phyloP scores from a whole-genome alignment of 768 basidiomycete genomes.

The Rhizopogon vulgaris region DNA sequence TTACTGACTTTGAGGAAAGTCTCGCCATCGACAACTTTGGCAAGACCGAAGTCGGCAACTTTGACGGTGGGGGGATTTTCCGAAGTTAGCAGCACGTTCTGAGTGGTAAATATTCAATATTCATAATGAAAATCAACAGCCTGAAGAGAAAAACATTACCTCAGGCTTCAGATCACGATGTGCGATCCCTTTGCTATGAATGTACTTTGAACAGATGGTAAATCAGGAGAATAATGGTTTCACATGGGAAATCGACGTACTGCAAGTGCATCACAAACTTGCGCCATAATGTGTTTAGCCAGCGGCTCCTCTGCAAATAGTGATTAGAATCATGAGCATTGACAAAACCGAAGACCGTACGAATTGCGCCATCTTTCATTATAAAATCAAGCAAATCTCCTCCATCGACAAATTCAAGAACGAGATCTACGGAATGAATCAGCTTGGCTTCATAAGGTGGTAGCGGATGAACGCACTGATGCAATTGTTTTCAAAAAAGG shows the following conservation, averaged over 20 bases:
- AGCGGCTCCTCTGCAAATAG: conserved; percentile 40
- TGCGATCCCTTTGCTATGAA: conserved; percentile 70
- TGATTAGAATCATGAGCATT: neutral
- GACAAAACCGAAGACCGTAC: conserved; percentile 34
- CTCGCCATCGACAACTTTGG: conserved; percentile 79
- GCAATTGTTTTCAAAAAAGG: conserved; percentile 59
- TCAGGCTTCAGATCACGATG: conserved; percentile 95
- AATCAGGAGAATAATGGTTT: conserved; percentile 2
- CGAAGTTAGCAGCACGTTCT: conserved; percentile 82
- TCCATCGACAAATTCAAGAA: conserved; percentile 80
- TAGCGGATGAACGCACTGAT: conserved; percentile 42
- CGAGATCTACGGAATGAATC: conserved; percentile 51
- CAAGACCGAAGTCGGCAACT: conserved; percentile 94
- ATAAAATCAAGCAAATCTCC: conserved; percentile 87
- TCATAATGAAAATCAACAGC: conserved; percentile 3
- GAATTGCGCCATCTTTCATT: conserved; percentile 48
- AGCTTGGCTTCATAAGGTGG: conserved; percentile 6
- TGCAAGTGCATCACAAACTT: conserved; percentile 76
- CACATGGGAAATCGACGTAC: conserved; percentile 32
- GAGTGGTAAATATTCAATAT: neutral
- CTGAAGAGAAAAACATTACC: conserved; percentile 25
- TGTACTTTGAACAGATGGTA: conserved; percentile 35
- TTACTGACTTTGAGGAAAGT: conserved; percentile 66
- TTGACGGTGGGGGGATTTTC: conserved; percentile 70
- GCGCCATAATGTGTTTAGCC: conserved; percentile 66